Evolutionary conservation across 2,329 filamentous ascomycete species (phyloP), one percentile per base, ranked within the genome.

Genomic region (Verticillium longisporum): DNA sequence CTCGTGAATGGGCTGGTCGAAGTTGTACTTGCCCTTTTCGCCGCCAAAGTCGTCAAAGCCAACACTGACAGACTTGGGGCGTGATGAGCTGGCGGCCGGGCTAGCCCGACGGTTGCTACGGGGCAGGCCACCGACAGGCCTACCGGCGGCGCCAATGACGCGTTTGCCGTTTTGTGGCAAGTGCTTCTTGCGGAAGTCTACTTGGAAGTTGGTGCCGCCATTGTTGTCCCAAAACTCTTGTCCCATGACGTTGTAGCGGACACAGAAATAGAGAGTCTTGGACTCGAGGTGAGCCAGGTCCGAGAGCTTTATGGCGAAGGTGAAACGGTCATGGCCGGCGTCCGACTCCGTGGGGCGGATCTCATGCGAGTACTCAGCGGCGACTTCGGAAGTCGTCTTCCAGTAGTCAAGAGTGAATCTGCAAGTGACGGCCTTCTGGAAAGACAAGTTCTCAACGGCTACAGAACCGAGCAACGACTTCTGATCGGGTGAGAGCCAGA

Each of bases 181-280:
- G 67, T 83, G 75, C 77, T 91, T 92, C 82, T 93, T 96, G 66
- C 82, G 81, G 78, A 99, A 99, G 73, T 97, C 92, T 60, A 98
- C 85, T 74, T 97, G 93, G 77, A 95, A 99, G 77, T 99, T 98
- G 75, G 86, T 84, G 34, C 81, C 79, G 67, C 81, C 80, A 73
- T 99, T 99, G 82, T 94, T 99, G 76, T 99, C 95, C 95, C 95
- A 99, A 74, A 87, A 91, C 69, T 98, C 94, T 64, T 89, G 83
- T 18, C 92, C 91, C 64, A 88, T 88, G 62, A 96, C 92, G 45
- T 79, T 86, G 75, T 98, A 99, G 58, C 92, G 89, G 58, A 97
- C 83, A 75, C 95, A 98, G 70, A 98, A 87, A 75, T 93, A 92
- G 71, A 99, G 81, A 0, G 92, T 97, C 82, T 97, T 98, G 66